phyloP scores from a whole-genome alignment of 805 yeast genomes.

The Millerozyma acaciae region DNA sequence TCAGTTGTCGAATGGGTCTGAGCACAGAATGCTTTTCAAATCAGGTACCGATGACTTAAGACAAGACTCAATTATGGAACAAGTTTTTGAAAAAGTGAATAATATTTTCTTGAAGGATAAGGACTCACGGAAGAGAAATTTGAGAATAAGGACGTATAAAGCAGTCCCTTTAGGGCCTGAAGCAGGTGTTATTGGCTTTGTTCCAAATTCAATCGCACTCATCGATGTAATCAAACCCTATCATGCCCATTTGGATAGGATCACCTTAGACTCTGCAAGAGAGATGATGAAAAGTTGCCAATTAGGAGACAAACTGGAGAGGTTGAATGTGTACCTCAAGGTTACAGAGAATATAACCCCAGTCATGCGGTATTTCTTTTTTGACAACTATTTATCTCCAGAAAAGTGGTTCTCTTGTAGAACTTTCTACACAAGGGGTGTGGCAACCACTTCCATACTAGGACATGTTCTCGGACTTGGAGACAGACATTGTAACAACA shows the following conservation, averaged over 20 bases:
- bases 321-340: constrained; percentile 43
- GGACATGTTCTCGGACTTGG: constrained; percentile 91
- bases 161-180: constrained; percentile 87
- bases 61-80: constrained; percentile 97
- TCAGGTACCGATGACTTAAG: constrained; percentile 88
- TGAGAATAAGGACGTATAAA: constrained; percentile 76
- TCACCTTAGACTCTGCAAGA: constrained; percentile 58
- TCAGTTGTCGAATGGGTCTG: constrained; percentile 52
- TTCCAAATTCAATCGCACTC: constrained; percentile 67
- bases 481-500: constrained; percentile 90
- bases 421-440: constrained; percentile 64
- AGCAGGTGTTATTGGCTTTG: constrained; percentile 89
- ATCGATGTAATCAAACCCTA: constrained; percentile 62
- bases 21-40: constrained; percentile 63
- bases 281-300: constrained; percentile 59
- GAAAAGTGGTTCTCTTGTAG: constrained; percentile 71
- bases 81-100: constrained; percentile 87
- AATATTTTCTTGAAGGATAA: constrained; percentile 52
- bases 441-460: constrained; percentile 80
- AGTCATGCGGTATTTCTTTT: constrained; percentile 65
- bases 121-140: constrained; percentile 51
- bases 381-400: constrained; percentile 60
- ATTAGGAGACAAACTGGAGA: constrained; percentile 35
- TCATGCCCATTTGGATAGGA: constrained; percentile 48
- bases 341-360: constrained; percentile 58